These are phyloP conservation scores for Ustilago xerochloae DNA, from an alignment of 1,284 basidiomycete genomes.

Conservation along the genomic window DNA sequence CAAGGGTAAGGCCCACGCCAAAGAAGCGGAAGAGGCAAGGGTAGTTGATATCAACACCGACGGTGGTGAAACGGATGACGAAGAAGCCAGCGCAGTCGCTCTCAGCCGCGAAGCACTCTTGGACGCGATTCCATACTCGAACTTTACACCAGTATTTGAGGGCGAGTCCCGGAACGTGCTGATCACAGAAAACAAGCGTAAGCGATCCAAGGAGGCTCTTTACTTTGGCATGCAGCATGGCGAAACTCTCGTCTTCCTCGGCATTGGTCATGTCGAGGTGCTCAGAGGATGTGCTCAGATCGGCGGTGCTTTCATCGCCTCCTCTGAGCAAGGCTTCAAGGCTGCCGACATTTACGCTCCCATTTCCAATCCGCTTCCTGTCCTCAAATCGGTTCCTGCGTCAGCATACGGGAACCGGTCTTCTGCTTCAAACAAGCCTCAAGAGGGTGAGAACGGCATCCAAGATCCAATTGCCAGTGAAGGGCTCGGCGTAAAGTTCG, in stretches of 20 bases:
- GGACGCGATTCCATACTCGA: slow-evolving; percentile 38
- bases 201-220: slow-evolving; percentile 24
- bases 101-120: slow-evolving; percentile 15
- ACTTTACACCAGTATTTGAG: slow-evolving; percentile 17
- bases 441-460: neutral
- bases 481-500: slow-evolving; percentile 9
- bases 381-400: slow-evolving; percentile 22
- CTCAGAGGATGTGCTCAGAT: slow-evolving; percentile 34
- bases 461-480: neutral
- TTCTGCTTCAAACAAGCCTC: too few species aligned
- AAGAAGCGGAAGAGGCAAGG: too few species aligned
- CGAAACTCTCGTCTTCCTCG: slow-evolving; percentile 36
- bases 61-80: neutral
- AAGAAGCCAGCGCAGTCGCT: neutral
- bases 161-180: slow-evolving; percentile 5
- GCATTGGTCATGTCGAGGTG: slow-evolving; percentile 27
- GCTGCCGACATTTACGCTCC: slow-evolving; percentile 34
- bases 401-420: too few species aligned
- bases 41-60: neutral
- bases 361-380: slow-evolving; percentile 31
- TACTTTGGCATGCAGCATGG: slow-evolving; percentile 26
- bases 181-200: slow-evolving; percentile 29
- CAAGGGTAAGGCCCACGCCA: slow-evolving; percentile 12
- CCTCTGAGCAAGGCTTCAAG: slow-evolving; percentile 6
- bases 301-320: slow-evolving; percentile 32